Conservation (phyloP, 139 green algal genomes). For the Tetraselmis striata region DNA sequence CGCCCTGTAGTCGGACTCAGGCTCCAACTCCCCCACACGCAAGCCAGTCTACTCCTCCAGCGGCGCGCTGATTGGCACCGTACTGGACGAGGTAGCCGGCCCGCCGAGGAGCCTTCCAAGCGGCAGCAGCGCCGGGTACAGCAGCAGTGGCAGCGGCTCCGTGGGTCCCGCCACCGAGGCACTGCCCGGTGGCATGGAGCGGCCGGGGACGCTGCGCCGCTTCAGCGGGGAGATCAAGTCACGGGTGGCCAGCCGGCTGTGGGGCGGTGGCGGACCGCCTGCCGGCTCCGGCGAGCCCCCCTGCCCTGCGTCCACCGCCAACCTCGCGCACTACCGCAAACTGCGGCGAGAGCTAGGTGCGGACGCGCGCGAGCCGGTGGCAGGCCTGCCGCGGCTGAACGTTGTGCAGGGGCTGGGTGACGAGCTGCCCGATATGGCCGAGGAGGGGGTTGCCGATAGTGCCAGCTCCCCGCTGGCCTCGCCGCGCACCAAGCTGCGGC, state of each 20-base stretch:
- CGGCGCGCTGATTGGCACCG: background rate
- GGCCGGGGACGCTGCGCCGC: background rate
- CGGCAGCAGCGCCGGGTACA: background rate
- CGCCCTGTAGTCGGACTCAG: too few species aligned
- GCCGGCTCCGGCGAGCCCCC: background rate
- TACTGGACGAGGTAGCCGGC: background rate
- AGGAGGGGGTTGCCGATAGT: constrained; percentile 4
- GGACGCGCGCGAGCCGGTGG: constrained; percentile 51
- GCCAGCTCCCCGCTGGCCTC: constrained; percentile 43
- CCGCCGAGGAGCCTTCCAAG: background rate
- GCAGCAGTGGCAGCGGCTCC: too few species aligned
- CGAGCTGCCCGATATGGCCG: constrained; percentile 2
- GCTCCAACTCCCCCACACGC: too few species aligned
- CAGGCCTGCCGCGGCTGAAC: too few species aligned
- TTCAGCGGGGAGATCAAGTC: background rate
- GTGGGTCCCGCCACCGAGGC: background rate
- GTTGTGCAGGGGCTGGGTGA: background rate
- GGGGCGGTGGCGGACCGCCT: background rate
- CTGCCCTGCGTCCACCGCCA: background rate
- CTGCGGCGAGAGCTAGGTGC: constrained; percentile 51
- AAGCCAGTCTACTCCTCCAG: background rate
- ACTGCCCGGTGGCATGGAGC: background rate
- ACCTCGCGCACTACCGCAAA: background rate
- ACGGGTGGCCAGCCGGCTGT: background rate
- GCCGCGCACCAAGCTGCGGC: constrained; percentile 44